These are phyloP conservation scores for Candida dajiaensis DNA, from an alignment of 805 yeast species.

Conservation along the genomic window DNA sequence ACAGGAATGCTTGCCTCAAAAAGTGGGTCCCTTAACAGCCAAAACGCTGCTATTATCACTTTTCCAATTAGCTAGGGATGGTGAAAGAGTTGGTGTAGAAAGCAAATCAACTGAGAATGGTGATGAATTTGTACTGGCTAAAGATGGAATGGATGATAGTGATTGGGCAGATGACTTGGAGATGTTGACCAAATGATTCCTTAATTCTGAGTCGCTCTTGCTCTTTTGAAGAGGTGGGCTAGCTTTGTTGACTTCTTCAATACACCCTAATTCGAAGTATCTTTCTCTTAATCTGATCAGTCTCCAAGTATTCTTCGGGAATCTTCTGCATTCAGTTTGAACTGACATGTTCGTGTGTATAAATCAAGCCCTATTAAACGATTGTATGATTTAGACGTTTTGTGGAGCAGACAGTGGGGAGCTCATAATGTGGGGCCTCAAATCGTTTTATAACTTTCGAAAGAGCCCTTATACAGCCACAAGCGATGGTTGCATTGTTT, in stretches of 20 bases:
- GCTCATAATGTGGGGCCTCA: not conserved
- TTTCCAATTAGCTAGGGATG: not conserved
- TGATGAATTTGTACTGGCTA: not conserved
- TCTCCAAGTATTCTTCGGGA: constrained; percentile 23
- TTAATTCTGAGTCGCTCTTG: not conserved
- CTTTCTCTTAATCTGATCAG: constrained; percentile 16
- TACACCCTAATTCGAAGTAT: constrained; percentile 9
- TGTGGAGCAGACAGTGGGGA: no score
- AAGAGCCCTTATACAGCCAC: not conserved
- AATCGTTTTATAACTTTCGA: not conserved
- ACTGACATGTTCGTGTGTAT: not conserved
- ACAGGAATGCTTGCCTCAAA: not conserved
- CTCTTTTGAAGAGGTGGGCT: not conserved
- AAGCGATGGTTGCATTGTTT: not conserved
- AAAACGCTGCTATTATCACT: not conserved
- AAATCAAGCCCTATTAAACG: not conserved
- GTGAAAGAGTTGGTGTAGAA: not conserved
- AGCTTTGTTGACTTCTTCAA: constrained; percentile 4
- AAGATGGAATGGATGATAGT: not conserved
- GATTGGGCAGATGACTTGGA: not conserved
- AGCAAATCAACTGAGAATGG: not conserved
- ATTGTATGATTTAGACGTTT: no score
- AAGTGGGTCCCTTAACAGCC: not conserved
- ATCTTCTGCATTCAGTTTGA: constrained; percentile 13
- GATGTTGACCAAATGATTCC: not conserved